Conservation (phyloP, 768 basidiomycete genomes). For the Chlorophyllum brunneum region DNA sequence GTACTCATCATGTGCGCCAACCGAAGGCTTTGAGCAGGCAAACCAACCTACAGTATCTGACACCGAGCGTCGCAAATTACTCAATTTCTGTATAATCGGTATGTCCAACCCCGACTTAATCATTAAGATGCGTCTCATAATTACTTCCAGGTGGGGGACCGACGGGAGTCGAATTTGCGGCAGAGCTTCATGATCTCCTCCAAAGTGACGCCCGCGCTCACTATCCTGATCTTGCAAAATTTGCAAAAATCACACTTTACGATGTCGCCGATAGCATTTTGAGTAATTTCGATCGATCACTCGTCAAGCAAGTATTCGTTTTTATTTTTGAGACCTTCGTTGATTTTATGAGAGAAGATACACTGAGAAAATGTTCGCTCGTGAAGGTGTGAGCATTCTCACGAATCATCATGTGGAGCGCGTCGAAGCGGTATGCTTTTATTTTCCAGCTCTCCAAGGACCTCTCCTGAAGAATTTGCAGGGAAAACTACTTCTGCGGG, state of each 20-base stretch:
- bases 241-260: conserved; percentile 74
- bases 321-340: not conserved
- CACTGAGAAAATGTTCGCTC: conserved; percentile 63
- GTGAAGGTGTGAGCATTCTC: conserved; percentile 71
- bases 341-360: conserved; percentile 38
- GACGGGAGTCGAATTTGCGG: conserved; percentile 80
- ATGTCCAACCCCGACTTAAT: conserved; percentile 17
- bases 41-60: conserved; percentile 77
- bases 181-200: conserved; percentile 77
- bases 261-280: conserved; percentile 81
- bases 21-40: conserved; percentile 85
- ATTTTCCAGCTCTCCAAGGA: not conserved
- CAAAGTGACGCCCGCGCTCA: conserved; percentile 58
- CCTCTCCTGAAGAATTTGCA: conserved; percentile 19
- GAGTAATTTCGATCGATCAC: conserved; percentile 64
- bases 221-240: conserved; percentile 58
- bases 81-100: conserved; percentile 88
- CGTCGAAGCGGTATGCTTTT: conserved; percentile 50
- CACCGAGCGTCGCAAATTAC: conserved; percentile 64
- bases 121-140: conserved; percentile 4
- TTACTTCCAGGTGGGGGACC: conserved; percentile 82
- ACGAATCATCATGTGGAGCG: conserved; percentile 72
- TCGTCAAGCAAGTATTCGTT: conserved; percentile 45
- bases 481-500: conserved; percentile 67
- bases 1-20: not conserved